A percentile compares a stretch with the other conserved stretches of the same genome.
Evolutionary conservation across 2,329 filamentous ascomycete genomes (phyloP).

Genomic region (Alternaria sp.): DNA sequence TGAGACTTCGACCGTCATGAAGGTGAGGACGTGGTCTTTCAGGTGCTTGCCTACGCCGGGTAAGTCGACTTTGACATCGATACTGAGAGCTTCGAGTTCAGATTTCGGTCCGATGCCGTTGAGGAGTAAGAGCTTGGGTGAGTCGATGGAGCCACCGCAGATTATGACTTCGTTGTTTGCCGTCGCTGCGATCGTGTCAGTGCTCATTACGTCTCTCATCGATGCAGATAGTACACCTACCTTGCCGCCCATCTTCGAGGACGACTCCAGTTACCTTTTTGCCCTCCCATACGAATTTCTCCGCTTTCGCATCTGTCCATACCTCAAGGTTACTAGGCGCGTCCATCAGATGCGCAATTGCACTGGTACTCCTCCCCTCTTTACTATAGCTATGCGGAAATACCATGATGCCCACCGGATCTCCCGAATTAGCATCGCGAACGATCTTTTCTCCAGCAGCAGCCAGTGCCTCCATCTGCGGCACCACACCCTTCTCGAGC

Average conservation of each 20-base stretch:
- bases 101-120: constrained; percentile 56
- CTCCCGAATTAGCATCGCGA: constrained; percentile 58
- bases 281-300: constrained; percentile 35
- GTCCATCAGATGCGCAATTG: constrained; percentile 46
- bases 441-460: constrained; percentile 61
- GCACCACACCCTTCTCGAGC: constrained; percentile 63
- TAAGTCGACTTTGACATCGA: constrained; percentile 50
- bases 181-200: constrained; percentile 16
- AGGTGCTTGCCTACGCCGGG: constrained; percentile 55
- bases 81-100: constrained; percentile 51
- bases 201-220: background rate
- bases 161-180: constrained; percentile 45
- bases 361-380: constrained; percentile 43
- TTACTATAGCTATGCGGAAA: constrained; percentile 48
- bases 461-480: constrained; percentile 62
- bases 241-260: constrained; percentile 35
- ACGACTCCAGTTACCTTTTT: constrained; percentile 37
- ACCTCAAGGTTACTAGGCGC: constrained; percentile 61
- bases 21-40: constrained; percentile 54
- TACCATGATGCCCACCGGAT: constrained; percentile 39
- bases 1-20: constrained; percentile 55
- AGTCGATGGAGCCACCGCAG: constrained; percentile 42
- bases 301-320: constrained; percentile 56
- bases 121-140: constrained; percentile 52
- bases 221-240: constrained; percentile 24